Evolutionary conservation across 352 stramenopile species (phyloP).

Genomic region (Globisporangium camurandrum): DNA sequence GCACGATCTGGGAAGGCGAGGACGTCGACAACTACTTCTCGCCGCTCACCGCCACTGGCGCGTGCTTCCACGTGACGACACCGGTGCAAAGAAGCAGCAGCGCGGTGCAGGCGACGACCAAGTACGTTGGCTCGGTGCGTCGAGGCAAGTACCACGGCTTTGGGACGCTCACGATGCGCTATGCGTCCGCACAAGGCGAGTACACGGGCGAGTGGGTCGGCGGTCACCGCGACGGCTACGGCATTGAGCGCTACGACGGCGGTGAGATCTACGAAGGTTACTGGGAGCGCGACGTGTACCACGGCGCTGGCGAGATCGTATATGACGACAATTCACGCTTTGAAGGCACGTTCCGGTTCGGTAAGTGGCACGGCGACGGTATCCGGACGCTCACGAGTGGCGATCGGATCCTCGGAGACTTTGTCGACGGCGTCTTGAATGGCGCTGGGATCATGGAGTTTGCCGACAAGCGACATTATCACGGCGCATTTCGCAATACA

Average conservation of each 20-base stretch:
- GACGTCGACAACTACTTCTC: constrained; percentile 81
- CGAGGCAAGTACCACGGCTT: constrained; percentile 67
- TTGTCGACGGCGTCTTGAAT: constrained; percentile 51
- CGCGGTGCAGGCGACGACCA: constrained; percentile 13
- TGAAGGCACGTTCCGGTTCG: constrained; percentile 53
- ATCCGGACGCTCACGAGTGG: constrained; percentile 50
- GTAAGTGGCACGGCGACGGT: constrained; percentile 66
- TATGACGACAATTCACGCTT: constrained; percentile 65
- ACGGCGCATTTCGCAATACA: constrained; percentile 48
- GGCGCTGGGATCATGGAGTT: constrained; percentile 53
- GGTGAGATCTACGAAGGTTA: constrained; percentile 78
- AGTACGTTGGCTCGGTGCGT: constrained; percentile 47
- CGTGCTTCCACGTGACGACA: constrained; percentile 46
- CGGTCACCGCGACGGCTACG: constrained; percentile 70
- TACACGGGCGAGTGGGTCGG: constrained; percentile 82
- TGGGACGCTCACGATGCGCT: constrained; percentile 54
- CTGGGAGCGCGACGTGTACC: constrained; percentile 56
- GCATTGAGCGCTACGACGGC: constrained; percentile 68
- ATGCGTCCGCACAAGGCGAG: constrained; percentile 50
- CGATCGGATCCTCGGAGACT: constrained; percentile 51
- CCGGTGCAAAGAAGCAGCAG: constrained; percentile 7
- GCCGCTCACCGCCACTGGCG: constrained; percentile 52
- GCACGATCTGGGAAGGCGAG: constrained; percentile 67
- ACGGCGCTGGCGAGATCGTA: constrained; percentile 57
- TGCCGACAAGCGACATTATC: constrained; percentile 61